Evolutionary conservation across 345 rosid genomes (phyloP), one percentile per base, ranked within the genome.

Genomic region (Tarenaya hassleriana): DNA sequence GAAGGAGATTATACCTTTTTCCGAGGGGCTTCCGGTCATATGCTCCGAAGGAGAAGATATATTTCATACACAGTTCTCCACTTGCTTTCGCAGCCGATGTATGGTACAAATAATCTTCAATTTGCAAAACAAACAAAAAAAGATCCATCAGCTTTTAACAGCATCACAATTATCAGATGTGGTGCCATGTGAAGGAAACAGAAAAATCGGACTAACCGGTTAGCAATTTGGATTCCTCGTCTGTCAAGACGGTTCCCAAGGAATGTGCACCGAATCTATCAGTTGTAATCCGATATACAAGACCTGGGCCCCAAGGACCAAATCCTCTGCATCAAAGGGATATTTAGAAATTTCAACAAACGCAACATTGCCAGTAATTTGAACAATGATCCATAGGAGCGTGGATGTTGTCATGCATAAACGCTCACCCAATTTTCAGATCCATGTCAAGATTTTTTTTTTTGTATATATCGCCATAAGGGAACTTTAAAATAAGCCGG

Each of bases 241-340:
- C 87, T 2, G 66, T 75, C 71, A 94, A 70, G 39, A 55, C 63
- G 20, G 57, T 70, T 27, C 80, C 97, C 7, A 40, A 34, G 16
- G 99, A 73, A 68, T 75, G 53, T 56, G 81, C 42, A 56, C 87
- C 86, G 74, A 94, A 94, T 63, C 99, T 86, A 67, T 79, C 81
- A 75, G 49, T 68, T 37, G 97, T 88, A 52, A 88, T 88, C 67
- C 72, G 71, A 9, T 70, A 70, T 16, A 94, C 97, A 41, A 94
- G 63, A 76, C 79, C 70, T 15, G 92, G 99, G 65, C 97, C 99
- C 94, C 87, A 88, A 56, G 97, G 99, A 72, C 99, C 97, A 54
- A 92, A 66, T 29, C 99, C 97, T 80, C 97, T 94, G 91, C 61
- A 75, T 38, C 52, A 14, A 6, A 62, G 53, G 1, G 27, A 44